Evolutionary conservation across 306 rosid genomes (phyloP), one percentile per base, ranked within the genome.

Genomic region (Vachellia collinsii): DNA sequence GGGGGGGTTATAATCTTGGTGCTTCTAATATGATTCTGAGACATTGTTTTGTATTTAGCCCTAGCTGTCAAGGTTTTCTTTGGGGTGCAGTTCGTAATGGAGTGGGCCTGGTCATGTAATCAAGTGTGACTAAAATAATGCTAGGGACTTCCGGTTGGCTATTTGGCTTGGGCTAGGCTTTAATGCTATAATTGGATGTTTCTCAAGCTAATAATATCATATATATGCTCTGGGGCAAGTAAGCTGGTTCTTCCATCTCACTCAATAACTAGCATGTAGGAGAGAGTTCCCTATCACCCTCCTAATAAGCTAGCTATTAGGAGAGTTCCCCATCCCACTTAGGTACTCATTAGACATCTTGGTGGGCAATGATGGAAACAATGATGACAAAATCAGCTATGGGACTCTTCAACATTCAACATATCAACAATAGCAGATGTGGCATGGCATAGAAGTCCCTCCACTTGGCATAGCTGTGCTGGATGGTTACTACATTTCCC

Each of bases 41-140:
- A 64, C 39, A 11, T 36, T 64, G 44, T 64, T 64, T 64, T n/a
- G 12, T 64, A 36, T 36, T 64, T 37, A 16, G 14, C 16, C 70
- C n/a, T 68, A 11, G 48, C 19, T 68, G 73, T 68, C 36, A 68
- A 68, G 51, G 34, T 68, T 68, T 51, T 42, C 72, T 38, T 19
- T 67, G 19, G 34, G 71, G 50, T 67, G 12, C 39, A n/a, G 50
- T 19, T 68, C 34, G 22, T 20, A 7, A 11, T 3, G 17, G 29
- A 68, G 22, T 17, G 73, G 17, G 34, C 34, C 20, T 39, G 36
- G 7, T 68, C 48, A 8, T n/a, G n/a, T 54, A 20, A n/a, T 54
- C 12, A n/a, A 20, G 29, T 20, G 25, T n/a, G 29, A 20, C 62
- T 54, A 54, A 20, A 7, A 20, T 54, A 29, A 54, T 54, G 7